A percentile compares a stretch with the other conserved stretches of the same genome.
Evolutionary conservation across 192 early-diverging fungal species (phyloP).

Genomic region (Coemansia sp.): DNA sequence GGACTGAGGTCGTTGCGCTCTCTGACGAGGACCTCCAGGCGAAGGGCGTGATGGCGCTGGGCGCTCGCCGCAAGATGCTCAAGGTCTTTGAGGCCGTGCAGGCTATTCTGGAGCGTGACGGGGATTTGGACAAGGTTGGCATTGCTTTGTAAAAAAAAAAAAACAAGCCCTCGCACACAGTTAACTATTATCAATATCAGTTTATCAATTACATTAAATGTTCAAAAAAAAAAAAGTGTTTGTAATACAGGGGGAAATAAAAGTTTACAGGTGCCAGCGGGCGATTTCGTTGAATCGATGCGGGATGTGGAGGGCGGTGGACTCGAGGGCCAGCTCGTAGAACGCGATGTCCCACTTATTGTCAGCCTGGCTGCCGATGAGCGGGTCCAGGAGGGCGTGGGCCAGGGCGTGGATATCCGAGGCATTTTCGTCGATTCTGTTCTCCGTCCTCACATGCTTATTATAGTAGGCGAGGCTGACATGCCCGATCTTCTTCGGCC

Average conservation of each 20-base stretch:
- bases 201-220: background rate
- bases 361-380: background rate
- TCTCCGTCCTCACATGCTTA: slow-evolving; percentile 36
- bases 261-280: slow-evolving; percentile 34
- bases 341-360: slow-evolving; percentile 50
- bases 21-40: slow-evolving; percentile 77
- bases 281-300: slow-evolving; percentile 47
- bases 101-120: slow-evolving; percentile 6
- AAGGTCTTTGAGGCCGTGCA: slow-evolving; percentile 84
- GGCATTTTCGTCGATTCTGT: slow-evolving; percentile 15
- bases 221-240: background rate
- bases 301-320: slow-evolving; percentile 18
- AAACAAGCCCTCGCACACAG: too few relatives aligned
- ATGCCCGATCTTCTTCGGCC: slow-evolving; percentile 37
- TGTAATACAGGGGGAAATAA: background rate
- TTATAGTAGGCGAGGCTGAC: slow-evolving; percentile 46
- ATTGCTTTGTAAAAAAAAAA: background rate
- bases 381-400: slow-evolving; percentile 10
- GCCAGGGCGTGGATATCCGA: slow-evolving; percentile 28
- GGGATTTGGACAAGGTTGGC: slow-evolving; percentile 3
- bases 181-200: too few relatives aligned
- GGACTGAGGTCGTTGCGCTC: slow-evolving; percentile 87
- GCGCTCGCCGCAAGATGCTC: slow-evolving; percentile 94
- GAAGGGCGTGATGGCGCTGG: slow-evolving; percentile 89
- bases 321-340: slow-evolving; percentile 44